Evolutionary conservation across 306 rosid species (phyloP).

Genomic region (Pterocarpus santalinus): DNA sequence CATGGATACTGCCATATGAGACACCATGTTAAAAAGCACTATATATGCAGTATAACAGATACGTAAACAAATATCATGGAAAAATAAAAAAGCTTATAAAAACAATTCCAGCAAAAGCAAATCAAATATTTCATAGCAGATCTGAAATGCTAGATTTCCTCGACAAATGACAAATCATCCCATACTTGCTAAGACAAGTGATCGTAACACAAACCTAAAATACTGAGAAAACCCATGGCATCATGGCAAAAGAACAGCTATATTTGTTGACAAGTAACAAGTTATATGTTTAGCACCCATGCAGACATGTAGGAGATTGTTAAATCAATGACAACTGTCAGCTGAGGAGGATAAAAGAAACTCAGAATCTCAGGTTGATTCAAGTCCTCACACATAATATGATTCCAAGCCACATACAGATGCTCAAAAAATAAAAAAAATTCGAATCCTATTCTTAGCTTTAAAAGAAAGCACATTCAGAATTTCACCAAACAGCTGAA

Average conservation of each 20-base stretch:
- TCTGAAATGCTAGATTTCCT: background rate
- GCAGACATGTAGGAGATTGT: background rate
- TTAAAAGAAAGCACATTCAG: too few species aligned
- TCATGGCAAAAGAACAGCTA: too few species aligned
- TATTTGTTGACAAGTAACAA: background rate
- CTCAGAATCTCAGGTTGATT: too few species aligned
- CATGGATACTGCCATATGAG: constrained; percentile 66
- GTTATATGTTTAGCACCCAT: background rate
- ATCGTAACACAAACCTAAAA: background rate
- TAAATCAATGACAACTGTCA: too few species aligned
- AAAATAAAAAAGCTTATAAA: background rate
- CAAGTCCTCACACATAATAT: too few species aligned
- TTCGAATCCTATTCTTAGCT: too few species aligned
- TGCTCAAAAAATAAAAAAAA: too few species aligned
- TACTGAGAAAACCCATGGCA: background rate
- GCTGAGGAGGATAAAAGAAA: too few species aligned
- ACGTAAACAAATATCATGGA: too few species aligned
- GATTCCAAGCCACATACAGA: too few species aligned
- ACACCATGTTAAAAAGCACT: background rate
- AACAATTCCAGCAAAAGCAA: background rate
- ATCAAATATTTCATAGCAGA: background rate
- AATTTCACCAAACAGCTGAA: too few species aligned
- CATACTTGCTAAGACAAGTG: background rate
- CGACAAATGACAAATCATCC: background rate
- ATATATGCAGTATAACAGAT: background rate